Conservation (phyloP, 371 early-diverging fungal species). For the Mortierella sp. region DNA sequence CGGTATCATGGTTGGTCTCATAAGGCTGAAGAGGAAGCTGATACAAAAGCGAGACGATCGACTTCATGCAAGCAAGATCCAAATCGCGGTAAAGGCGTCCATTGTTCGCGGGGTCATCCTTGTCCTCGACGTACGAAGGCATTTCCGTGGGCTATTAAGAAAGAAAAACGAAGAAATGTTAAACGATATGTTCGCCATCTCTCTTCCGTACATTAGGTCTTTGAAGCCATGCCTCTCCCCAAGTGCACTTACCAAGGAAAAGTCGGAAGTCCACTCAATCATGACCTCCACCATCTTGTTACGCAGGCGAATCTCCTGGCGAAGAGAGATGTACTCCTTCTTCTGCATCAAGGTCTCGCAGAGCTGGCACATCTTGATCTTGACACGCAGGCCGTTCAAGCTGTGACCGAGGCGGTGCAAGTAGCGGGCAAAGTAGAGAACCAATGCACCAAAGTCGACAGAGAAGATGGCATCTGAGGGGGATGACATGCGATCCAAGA, state of each 20-base stretch:
- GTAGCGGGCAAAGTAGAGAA: constrained; percentile 84
- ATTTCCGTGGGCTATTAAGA: constrained; percentile 31
- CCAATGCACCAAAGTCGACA: constrained; percentile 86
- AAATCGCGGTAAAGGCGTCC: constrained; percentile 77
- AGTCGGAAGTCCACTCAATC: constrained; percentile 92
- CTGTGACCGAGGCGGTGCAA: constrained; percentile 79
- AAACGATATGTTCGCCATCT: background rate
- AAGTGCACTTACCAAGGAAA: constrained; percentile 64
- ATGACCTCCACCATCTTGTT: constrained; percentile 86
- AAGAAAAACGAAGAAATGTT: background rate
- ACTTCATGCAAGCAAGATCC: constrained; percentile 87
- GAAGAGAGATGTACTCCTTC: constrained; percentile 82
- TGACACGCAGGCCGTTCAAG: constrained; percentile 79
- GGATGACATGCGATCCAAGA: constrained; percentile 86
- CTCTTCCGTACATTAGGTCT: background rate
- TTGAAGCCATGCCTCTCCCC: too few species aligned
- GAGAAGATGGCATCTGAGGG: constrained; percentile 76
- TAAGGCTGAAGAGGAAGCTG: constrained; percentile 88
- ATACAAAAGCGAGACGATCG: constrained; percentile 83
- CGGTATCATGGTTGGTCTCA: constrained; percentile 74
- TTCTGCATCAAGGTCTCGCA: constrained; percentile 86
- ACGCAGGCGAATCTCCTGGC: constrained; percentile 90
- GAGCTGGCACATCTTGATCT: constrained; percentile 88
- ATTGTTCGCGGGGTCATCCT: constrained; percentile 49
- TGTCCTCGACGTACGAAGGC: constrained; percentile 49